These are phyloP conservation scores for Trichoderma brevicompactum DNA, from an alignment of 2,329 filamentous ascomycete species.

Conservation along the genomic window DNA sequence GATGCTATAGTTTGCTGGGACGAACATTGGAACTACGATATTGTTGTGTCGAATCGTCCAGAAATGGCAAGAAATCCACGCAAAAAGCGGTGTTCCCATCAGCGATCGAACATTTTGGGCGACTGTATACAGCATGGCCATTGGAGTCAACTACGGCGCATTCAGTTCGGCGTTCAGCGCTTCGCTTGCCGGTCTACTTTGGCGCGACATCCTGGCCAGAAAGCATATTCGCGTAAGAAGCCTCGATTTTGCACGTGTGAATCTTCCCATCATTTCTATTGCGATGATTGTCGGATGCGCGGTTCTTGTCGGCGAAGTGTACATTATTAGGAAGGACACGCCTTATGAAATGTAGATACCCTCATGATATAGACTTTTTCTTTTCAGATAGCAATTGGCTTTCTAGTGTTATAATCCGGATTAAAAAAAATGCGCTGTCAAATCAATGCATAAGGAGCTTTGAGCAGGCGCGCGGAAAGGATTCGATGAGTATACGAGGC, in stretches of 20 bases:
- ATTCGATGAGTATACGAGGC: neutral
- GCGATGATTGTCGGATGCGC: conserved; percentile 67
- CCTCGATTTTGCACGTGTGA: conserved; percentile 69
- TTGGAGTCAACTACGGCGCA: conserved; percentile 75
- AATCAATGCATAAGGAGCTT: neutral
- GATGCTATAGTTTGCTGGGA: conserved; percentile 67
- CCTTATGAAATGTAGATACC: conserved; percentile 5
- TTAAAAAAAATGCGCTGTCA: neutral
- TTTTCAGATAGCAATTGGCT: neutral
- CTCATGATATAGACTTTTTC: neutral
- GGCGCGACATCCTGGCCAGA: conserved; percentile 69
- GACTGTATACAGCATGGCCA: conserved; percentile 73
- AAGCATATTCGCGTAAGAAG: conserved; percentile 69
- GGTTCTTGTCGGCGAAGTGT: conserved; percentile 67
- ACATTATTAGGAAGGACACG: conserved; percentile 48
- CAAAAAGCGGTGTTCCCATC: conserved; percentile 52
- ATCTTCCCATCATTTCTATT: conserved; percentile 71
- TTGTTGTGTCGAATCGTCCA: conserved; percentile 72
- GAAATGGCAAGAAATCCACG: conserved; percentile 66
- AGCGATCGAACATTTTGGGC: conserved; percentile 72
- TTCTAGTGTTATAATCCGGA: neutral
- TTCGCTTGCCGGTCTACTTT: conserved; percentile 71
- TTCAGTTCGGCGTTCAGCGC: conserved; percentile 75
- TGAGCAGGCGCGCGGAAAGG: neutral
- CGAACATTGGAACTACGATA: conserved; percentile 77